Evolutionary conservation across 2,329 filamentous ascomycete genomes (phyloP), one percentile per base, ranked within the genome.

Genomic region (Xylariomycetidae sp.): DNA sequence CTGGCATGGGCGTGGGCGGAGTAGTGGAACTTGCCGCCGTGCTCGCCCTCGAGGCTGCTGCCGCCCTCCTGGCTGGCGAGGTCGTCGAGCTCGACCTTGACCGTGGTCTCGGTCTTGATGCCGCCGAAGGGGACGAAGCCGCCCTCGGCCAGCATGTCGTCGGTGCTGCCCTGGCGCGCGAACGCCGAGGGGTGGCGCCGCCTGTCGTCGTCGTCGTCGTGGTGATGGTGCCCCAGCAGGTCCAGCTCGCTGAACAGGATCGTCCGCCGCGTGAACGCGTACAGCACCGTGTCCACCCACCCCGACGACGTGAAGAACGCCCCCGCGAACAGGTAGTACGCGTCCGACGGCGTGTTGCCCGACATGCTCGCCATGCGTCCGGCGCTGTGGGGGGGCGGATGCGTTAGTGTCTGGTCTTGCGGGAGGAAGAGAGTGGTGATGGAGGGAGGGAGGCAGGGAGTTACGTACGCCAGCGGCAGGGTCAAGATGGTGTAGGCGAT

Each of bases 321-420:
- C 1, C 49, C 49, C n/a, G 47, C 46, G 19, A 48, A 44, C n/a
- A 52, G 37, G 32, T 43, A 65, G 48, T 63, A 65, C 7, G 44
- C 25, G 19, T 61, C 54, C 5, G 61, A 56, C 30, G 60, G 45
- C 0, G 25, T n/a, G 15, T 59, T 42, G 16, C 61, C 57, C 10
- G 61, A 59, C 65, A 71, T 70, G 31, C 54, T 57, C 34, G 64
- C 65, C 65, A 73, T 72, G 20, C 70, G 59, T 23, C 66, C 63
- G 4, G 64, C 65, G 15, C 48, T 52, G 20, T 12, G n/a, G n/a
- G 7, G 8, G 7, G 7, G n/a, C n/a, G n/a, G n/a, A n/a, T n/a
- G n/a, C n/a, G n/a, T n/a, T n/a, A n/a, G n/a, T n/a, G n/a, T n/a
- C n/a, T n/a, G n/a, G n/a, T n/a, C n/a, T n/a, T n/a, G n/a, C n/a